A percentile compares a stretch with the other conserved stretches of the same genome.
Conservation (phyloP, 2,329 filamentous ascomycete genomes). For the Fusarium sp. region DNA sequence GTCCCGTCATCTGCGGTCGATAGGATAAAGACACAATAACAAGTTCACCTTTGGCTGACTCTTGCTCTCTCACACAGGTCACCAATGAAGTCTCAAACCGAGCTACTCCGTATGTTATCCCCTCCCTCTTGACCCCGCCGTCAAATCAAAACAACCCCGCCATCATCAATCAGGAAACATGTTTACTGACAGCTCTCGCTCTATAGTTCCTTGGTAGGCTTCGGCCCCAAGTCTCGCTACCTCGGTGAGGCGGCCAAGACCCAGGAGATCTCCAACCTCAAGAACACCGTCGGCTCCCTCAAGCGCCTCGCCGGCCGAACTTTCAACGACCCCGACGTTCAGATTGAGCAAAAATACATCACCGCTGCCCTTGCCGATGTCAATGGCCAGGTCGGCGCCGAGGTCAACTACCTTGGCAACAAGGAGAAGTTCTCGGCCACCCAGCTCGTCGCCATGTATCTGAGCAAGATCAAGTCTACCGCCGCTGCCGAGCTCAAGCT, state of each 20-base stretch:
- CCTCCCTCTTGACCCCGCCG: slow-evolving; percentile 8
- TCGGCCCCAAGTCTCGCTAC: slow-evolving; percentile 93
- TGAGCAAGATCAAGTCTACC: slow-evolving; percentile 93
- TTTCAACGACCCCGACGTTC: slow-evolving; percentile 89
- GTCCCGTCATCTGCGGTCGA: slow-evolving; percentile 22
- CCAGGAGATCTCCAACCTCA: slow-evolving; percentile 98
- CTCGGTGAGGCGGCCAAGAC: slow-evolving; percentile 97
- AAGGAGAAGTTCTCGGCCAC: slow-evolving; percentile 96
- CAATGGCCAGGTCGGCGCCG: slow-evolving; percentile 93
- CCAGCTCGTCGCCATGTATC: slow-evolving; percentile 93
- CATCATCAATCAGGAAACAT: slow-evolving; percentile 27
- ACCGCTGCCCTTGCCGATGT: slow-evolving; percentile 88
- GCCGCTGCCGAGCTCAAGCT: slow-evolving; percentile 88
- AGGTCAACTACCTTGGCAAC: slow-evolving; percentile 93
- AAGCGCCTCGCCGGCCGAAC: slow-evolving; percentile 92
- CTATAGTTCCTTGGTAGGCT: slow-evolving; percentile 87
- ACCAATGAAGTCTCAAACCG: slow-evolving; percentile 99
- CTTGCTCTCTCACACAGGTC: slow-evolving; percentile 70
- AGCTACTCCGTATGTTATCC: slow-evolving; percentile 86
- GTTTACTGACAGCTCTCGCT: slow-evolving; percentile 38
- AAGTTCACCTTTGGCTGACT: slow-evolving; percentile 19
- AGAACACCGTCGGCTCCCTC: slow-evolving; percentile 95
- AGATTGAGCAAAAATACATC: slow-evolving; percentile 92
- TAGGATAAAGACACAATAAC: slow-evolving; percentile 1
- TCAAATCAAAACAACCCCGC: slow-evolving; percentile 19